Conservation (phyloP, 495 filamentous ascomycete species). For the Neurospora tetrasperma region DNA sequence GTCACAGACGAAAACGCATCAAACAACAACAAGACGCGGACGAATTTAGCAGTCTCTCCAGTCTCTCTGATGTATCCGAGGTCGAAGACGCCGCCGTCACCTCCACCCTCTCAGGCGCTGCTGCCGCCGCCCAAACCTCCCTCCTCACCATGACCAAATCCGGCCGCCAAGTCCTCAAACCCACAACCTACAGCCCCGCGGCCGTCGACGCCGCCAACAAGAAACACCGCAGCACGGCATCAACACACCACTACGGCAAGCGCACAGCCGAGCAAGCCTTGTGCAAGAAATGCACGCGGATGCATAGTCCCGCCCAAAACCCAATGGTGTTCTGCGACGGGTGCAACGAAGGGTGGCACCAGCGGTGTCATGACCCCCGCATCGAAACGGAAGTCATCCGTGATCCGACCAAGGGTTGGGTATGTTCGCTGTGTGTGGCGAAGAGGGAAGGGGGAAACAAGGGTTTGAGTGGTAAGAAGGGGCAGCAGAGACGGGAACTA, state of each 20-base stretch:
- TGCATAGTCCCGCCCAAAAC: slow-evolving; percentile 65
- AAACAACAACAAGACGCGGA: slow-evolving; percentile 11
- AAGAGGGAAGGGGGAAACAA: slow-evolving; percentile 28
- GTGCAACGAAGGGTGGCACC: slow-evolving; percentile 84
- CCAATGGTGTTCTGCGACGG: slow-evolving; percentile 92
- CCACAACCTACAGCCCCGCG: slow-evolving; percentile 56
- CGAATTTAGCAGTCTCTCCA: slow-evolving; percentile 6
- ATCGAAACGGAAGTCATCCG: slow-evolving; percentile 60
- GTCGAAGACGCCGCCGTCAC: not conserved
- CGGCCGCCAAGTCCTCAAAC: slow-evolving; percentile 69
- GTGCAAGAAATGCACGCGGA: slow-evolving; percentile 71
- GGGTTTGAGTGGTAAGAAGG: slow-evolving; percentile 26
- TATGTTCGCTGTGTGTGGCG: slow-evolving; percentile 55
- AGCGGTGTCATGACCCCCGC: slow-evolving; percentile 77
- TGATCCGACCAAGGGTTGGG: slow-evolving; percentile 59
- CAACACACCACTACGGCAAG: slow-evolving; percentile 30
- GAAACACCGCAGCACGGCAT: slow-evolving; percentile 18
- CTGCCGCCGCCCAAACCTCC: slow-evolving; percentile 33
- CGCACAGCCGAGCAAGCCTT: slow-evolving; percentile 41
- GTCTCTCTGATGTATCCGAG: slow-evolving; percentile 9
- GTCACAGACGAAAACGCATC: slow-evolving; percentile 10
- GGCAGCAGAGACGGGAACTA: slow-evolving; percentile 2
- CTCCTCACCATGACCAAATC: slow-evolving; percentile 67
- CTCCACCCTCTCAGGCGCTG: not conserved
- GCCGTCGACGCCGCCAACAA: slow-evolving; percentile 28